These are phyloP conservation scores for Alternaria brassicicola DNA, from an alignment of 2,329 filamentous ascomycete species.

Conservation along the genomic window DNA sequence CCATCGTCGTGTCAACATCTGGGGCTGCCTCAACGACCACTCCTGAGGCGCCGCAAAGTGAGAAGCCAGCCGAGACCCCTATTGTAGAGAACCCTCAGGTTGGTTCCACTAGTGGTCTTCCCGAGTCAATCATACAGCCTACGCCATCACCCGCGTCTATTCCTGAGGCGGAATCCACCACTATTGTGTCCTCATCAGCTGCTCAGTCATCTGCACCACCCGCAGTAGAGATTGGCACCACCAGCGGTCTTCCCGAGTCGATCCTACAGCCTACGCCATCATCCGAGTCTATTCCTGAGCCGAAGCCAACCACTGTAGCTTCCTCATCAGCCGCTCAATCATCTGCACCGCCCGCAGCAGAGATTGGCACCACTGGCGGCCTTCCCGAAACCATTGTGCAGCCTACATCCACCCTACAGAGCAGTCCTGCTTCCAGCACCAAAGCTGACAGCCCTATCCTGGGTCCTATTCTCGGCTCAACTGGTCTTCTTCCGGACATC, in stretches of 20 bases:
- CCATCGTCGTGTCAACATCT: not conserved
- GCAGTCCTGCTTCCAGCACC: not conserved
- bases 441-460: not conserved
- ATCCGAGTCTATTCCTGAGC: slow-evolving; percentile 4
- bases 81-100: not conserved
- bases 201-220: slow-evolving; percentile 1
- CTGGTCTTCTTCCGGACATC: slow-evolving; percentile 12
- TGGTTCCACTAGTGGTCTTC: slow-evolving; percentile 24
- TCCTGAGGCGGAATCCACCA: slow-evolving; percentile 4
- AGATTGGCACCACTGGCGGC: slow-evolving; percentile 10
- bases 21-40: slow-evolving; percentile 5
- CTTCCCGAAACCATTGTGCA: slow-evolving; percentile 10
- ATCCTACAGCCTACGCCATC: slow-evolving; percentile 22
- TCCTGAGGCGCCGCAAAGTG: slow-evolving; percentile 4
- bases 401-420: slow-evolving; percentile 6
- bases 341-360: not conserved
- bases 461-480: slow-evolving; percentile 6
- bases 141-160: slow-evolving; percentile 11
- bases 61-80: slow-evolving; percentile 5
- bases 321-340: slow-evolving; percentile 4
- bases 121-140: slow-evolving; percentile 18
- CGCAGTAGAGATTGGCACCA: slow-evolving; percentile 2
- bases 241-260: slow-evolving; percentile 14
- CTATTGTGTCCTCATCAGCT: slow-evolving; percentile 2
- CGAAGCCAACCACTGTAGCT: slow-evolving; percentile 2